These are phyloP conservation scores for Leccinum arenicola DNA, from an alignment of 768 basidiomycete genomes.

Conservation along the genomic window DNA sequence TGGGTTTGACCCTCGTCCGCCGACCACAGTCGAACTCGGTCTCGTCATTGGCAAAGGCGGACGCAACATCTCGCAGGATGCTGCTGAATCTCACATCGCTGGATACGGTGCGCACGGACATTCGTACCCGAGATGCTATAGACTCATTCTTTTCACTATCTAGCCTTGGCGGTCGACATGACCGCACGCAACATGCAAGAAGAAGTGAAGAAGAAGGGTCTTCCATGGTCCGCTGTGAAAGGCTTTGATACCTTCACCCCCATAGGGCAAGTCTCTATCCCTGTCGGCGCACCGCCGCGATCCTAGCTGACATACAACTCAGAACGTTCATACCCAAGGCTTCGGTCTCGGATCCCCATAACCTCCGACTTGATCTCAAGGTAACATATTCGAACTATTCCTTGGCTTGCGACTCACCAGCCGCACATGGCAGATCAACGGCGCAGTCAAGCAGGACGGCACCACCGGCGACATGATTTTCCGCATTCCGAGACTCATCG, in stretches of 20 bases:
- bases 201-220: slow-evolving; percentile 83
- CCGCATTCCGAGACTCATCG: slow-evolving; percentile 80
- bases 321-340: slow-evolving; percentile 83
- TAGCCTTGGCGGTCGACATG: slow-evolving; percentile 94
- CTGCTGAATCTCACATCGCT: slow-evolving; percentile 78
- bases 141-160: neutral
- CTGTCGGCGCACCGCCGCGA: neutral
- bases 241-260: slow-evolving; percentile 98
- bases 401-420: neutral
- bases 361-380: slow-evolving; percentile 75
- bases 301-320: slow-evolving; percentile 6
- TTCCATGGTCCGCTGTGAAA: slow-evolving; percentile 98
- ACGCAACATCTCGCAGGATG: slow-evolving; percentile 70
- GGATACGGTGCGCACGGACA: slow-evolving; percentile 71
- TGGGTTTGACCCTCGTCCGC: neutral
- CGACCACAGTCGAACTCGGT: slow-evolving; percentile 83
- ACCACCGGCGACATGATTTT: slow-evolving; percentile 91
- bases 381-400: slow-evolving; percentile 33
- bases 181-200: slow-evolving; percentile 96
- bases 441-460: slow-evolving; percentile 77
- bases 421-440: slow-evolving; percentile 66
- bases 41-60: slow-evolving; percentile 91
- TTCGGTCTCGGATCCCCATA: slow-evolving; percentile 64
- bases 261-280: slow-evolving; percentile 57
- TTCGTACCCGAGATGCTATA: neutral